Evolutionary conservation across 345 rosid species (phyloP).

Genomic region (Eucalyptus pumila): DNA sequence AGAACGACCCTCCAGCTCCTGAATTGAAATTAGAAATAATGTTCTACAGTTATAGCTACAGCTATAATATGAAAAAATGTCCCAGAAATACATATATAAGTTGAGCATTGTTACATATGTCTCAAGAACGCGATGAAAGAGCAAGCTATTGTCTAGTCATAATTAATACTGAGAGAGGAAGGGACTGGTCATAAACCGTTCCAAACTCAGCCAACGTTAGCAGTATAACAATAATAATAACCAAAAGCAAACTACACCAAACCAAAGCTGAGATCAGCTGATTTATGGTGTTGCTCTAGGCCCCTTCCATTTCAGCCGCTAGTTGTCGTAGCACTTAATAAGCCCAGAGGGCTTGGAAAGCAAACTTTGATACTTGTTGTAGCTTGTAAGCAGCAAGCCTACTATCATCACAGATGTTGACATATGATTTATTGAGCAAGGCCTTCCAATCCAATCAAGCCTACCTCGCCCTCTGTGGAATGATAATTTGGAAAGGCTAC

Average conservation of each 20-base stretch:
- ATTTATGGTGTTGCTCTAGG: not conserved
- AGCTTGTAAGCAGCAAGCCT: not conserved
- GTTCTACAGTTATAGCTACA: not conserved
- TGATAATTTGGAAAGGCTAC: not conserved
- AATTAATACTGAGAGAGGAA: not conserved
- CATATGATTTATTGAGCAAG: not conserved
- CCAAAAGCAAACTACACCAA: not conserved
- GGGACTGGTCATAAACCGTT: not conserved
- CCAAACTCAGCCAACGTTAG: not conserved
- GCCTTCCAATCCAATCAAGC: not conserved
- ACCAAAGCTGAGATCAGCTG: not conserved
- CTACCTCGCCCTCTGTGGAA: not conserved
- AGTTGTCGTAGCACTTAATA: not conserved
- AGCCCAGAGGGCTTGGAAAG: not conserved
- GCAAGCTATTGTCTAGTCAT: not conserved
- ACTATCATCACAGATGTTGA: not conserved
- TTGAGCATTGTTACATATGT: not conserved
- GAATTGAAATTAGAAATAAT: not conserved
- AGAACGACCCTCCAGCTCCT: slow-evolving; percentile 76
- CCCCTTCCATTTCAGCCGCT: not conserved
- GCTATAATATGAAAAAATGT: not conserved
- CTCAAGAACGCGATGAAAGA: not conserved
- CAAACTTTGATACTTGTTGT: not conserved
- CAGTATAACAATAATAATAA: not conserved
- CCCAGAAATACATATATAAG: not conserved